Evolutionary conservation across 2,329 filamentous ascomycete genomes (phyloP).

Genomic region (Colletotrichum sp.): DNA sequence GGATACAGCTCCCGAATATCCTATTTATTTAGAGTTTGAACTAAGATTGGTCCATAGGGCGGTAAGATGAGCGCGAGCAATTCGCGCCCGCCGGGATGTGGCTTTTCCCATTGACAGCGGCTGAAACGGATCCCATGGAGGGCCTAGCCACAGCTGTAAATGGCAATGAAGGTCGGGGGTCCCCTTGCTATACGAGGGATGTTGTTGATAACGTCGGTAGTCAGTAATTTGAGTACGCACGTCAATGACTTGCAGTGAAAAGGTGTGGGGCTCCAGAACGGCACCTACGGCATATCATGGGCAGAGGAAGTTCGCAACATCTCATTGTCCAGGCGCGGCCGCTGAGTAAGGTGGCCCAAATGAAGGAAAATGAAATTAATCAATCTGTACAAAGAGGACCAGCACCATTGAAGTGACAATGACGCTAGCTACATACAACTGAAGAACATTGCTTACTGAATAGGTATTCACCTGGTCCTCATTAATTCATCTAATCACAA

Average conservation of each 20-base stretch:
- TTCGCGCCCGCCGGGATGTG: too few relatives aligned
- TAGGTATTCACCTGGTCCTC: too few relatives aligned
- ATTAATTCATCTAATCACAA: too few relatives aligned
- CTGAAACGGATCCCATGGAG: neutral
- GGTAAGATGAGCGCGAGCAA: neutral
- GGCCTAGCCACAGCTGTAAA: accelerated
- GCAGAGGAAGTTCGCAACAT: neutral
- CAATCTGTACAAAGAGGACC: neutral
- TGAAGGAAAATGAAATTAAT: too few relatives aligned
- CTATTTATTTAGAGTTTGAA: neutral
- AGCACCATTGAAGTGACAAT: accelerated
- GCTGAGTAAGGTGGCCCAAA: neutral
- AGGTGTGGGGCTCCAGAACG: too few relatives aligned
- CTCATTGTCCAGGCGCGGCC: neutral
- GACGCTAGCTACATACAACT: neutral
- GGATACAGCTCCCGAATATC: accelerated
- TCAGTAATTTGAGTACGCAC: too few relatives aligned
- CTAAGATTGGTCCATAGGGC: neutral
- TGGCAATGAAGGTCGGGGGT: neutral
- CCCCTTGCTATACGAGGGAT: neutral
- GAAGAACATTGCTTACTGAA: too few relatives aligned
- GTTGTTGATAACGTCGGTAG: neutral
- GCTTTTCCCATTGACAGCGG: too few relatives aligned
- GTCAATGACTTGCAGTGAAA: too few relatives aligned
- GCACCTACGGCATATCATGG: neutral